These are phyloP conservation scores for Mesembryanthemum crystallinum DNA, from an alignment of 148 eudicot genomes.

Conservation along the genomic window DNA sequence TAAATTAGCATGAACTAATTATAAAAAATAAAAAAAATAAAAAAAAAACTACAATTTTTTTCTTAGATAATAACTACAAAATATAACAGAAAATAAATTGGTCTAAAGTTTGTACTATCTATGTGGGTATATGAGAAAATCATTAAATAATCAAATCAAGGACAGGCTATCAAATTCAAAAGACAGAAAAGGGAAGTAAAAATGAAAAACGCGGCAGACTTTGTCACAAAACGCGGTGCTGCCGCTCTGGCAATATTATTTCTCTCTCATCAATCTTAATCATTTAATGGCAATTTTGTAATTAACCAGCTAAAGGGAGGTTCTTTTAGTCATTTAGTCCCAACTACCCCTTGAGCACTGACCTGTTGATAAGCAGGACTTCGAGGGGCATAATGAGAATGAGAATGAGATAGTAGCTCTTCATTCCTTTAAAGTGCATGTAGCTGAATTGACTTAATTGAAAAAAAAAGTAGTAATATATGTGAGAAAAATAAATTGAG, in stretches of 20 bases:
- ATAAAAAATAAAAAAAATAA: too few species aligned
- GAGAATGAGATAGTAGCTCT: neutral
- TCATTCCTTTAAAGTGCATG: too few species aligned
- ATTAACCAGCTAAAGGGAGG: neutral
- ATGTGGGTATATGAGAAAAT: too few species aligned
- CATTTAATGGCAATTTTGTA: slow-evolving; percentile 3
- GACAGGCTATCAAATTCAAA: neutral
- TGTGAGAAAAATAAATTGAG: too few species aligned
- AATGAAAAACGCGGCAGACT: neutral
- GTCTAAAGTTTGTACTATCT: too few species aligned
- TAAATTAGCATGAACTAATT: too few species aligned
- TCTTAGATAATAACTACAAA: too few species aligned
- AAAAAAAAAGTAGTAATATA: too few species aligned
- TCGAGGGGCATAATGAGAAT: neutral
- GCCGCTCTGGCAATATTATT: neutral
- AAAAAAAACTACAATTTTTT: too few species aligned
- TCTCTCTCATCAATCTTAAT: neutral
- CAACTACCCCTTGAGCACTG: neutral
- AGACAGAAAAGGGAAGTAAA: neutral
- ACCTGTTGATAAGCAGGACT: neutral
- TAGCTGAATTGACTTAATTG: too few species aligned
- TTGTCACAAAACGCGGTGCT: neutral
- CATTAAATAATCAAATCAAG: neutral
- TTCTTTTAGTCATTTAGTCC: neutral
- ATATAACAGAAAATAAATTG: too few species aligned